phyloP scores from a whole-genome alignment of 176 grass and related monocot genomes.

The Metroxylon sagu region DNA sequence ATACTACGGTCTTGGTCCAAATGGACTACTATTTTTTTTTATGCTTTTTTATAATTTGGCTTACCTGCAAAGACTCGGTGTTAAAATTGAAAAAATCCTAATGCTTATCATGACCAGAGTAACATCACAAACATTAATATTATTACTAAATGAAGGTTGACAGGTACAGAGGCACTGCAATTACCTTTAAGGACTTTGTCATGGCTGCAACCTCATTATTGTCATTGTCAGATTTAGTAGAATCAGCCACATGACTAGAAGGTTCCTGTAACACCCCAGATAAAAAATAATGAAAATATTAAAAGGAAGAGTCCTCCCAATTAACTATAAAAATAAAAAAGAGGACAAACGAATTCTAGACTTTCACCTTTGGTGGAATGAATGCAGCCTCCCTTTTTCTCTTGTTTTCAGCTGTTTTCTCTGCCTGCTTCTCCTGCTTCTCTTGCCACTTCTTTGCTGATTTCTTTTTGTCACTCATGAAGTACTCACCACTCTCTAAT shows the following conservation, averaged over 20 bases:
- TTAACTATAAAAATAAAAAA: too few species aligned
- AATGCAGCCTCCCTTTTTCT: slow-evolving; percentile 81
- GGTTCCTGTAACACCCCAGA: slow-evolving; percentile 46
- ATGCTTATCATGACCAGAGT: neutral
- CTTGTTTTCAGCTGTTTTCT: slow-evolving; percentile 82
- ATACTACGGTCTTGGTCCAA: too few species aligned
- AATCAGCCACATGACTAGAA: slow-evolving; percentile 20
- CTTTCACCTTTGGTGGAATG: slow-evolving; percentile 67
- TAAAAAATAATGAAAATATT: slow-evolving; percentile 16
- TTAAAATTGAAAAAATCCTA: neutral
- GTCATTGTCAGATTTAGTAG: slow-evolving; percentile 33
- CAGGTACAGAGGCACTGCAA: neutral
- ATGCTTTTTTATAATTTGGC: too few species aligned
- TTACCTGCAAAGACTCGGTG: too few species aligned
- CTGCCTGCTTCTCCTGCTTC: slow-evolving; percentile 81
- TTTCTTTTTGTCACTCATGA: slow-evolving; percentile 89
- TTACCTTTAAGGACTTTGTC: slow-evolving; percentile 79
- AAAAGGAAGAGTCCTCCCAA: neutral
- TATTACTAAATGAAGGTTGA: slow-evolving; percentile 6
- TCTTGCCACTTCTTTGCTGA: slow-evolving; percentile 86
- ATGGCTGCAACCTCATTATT: slow-evolving; percentile 36
- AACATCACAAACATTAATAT: neutral
- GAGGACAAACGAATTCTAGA: neutral
- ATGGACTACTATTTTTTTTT: too few species aligned
- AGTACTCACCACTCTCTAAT: slow-evolving; percentile 89